Conservation (phyloP, 192 early-diverging fungal species). For the Coemansia sp. region DNA sequence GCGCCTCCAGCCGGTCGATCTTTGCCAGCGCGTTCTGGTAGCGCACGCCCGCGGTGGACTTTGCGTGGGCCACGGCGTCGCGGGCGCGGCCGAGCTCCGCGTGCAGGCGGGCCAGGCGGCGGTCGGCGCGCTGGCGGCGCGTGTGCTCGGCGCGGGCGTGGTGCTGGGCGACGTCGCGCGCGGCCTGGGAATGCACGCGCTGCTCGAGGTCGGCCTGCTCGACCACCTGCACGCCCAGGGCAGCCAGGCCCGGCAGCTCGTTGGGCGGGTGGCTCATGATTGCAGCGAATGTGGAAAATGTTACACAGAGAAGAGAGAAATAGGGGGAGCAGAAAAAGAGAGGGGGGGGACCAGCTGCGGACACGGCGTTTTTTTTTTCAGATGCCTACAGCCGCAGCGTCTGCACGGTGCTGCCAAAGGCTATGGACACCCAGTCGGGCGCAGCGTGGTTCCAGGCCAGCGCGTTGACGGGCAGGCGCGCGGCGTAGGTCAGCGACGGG, state of each 20-base stretch:
- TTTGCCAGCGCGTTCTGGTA: constrained; percentile 32
- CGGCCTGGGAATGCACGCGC: constrained; percentile 60
- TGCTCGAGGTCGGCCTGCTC: constrained; percentile 66
- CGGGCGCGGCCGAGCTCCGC: constrained; percentile 15
- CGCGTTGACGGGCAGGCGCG: constrained; percentile 73
- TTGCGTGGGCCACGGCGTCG: constrained; percentile 13
- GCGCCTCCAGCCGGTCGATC: constrained; percentile 12
- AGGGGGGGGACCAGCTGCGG: neutral
- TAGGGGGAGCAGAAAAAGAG: neutral
- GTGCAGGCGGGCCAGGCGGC: constrained; percentile 10
- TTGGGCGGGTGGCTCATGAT: neutral
- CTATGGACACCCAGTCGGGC: constrained; percentile 88
- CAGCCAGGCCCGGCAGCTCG: constrained; percentile 24
- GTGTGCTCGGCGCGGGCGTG: constrained; percentile 64
- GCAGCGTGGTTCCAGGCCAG: constrained; percentile 73
- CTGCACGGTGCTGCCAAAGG: constrained; percentile 79
- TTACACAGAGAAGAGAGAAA: no score
- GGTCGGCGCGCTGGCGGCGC: constrained; percentile 55
- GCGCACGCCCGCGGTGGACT: constrained; percentile 33
- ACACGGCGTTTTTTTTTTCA: neutral
- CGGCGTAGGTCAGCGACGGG: constrained; percentile 72
- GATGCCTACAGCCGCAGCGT: constrained; percentile 66
- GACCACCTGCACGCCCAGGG: constrained; percentile 39
- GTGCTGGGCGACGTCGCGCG: constrained; percentile 55
- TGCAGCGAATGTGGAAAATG: neutral